Percentiles rank a stretch among this genome's conserved stretches.
phyloP scores from a whole-genome alignment of 371 early-diverging fungal genomes.

The Syncephalastrum contaminatum region DNA sequence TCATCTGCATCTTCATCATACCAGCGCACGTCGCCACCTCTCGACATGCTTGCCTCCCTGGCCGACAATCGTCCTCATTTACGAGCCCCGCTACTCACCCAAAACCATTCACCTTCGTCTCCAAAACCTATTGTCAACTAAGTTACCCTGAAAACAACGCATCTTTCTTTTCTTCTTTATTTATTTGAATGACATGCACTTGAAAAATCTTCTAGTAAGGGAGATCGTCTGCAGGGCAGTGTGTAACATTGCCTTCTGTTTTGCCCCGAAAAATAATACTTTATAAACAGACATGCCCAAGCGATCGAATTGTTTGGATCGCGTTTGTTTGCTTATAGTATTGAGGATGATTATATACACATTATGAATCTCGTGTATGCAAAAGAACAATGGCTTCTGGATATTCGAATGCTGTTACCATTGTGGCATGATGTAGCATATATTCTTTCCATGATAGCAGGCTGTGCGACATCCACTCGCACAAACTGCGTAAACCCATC shows the following conservation, averaged over 20 bases:
- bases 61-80: constrained; percentile 28
- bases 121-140: constrained; percentile 11
- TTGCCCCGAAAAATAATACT: neutral
- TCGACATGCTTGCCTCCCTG: constrained; percentile 38
- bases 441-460: too few relatives aligned
- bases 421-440: too few relatives aligned
- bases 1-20: constrained; percentile 5
- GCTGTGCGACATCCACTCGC: too few relatives aligned
- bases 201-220: neutral
- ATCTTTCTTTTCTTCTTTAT: neutral
- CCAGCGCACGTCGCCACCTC: constrained; percentile 21
- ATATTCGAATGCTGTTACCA: too few relatives aligned
- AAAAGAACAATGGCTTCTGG: neutral
- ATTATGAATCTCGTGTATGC: neutral
- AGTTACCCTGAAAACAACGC: neutral
- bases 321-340: neutral
- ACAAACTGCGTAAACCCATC: too few relatives aligned
- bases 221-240: too few relatives aligned
- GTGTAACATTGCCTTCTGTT: too few relatives aligned
- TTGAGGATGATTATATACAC: too few relatives aligned
- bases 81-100: constrained; percentile 13
- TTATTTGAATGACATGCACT: neutral
- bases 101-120: constrained; percentile 8
- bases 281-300: neutral
- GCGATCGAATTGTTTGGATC: too few relatives aligned